A percentile compares a stretch with the other conserved stretches of the same genome.
These are phyloP conservation scores for Hanseniaspora uvarum DNA, from an alignment of 1,139 yeast species.

Conservation along the genomic window DNA sequence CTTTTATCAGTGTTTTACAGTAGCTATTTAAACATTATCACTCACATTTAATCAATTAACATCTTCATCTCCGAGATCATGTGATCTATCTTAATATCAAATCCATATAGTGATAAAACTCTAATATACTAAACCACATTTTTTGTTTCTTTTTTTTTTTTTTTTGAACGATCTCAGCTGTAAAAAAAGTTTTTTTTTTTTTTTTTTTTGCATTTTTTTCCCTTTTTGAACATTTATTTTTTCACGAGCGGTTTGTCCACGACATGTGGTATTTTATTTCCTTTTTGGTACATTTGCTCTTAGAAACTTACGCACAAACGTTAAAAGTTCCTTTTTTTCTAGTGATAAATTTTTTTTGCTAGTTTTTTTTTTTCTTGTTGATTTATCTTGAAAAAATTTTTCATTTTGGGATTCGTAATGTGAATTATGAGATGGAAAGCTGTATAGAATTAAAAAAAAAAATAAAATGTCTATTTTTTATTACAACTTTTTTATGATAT, in stretches of 20 bases:
- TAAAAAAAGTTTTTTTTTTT: background rate
- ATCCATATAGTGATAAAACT: no score
- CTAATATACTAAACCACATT: no score
- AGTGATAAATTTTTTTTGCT: background rate
- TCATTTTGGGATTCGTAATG: background rate
- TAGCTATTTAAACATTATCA: no score
- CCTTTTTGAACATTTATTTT: background rate
- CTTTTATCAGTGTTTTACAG: no score
- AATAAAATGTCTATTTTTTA: background rate
- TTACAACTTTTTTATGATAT: background rate
- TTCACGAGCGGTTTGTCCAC: no score
- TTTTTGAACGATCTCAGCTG: background rate
- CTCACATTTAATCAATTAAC: no score
- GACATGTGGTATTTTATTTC: background rate
- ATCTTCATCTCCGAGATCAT: no score
- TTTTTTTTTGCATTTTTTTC: background rate
- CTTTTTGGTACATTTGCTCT: background rate
- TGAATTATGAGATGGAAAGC: background rate
- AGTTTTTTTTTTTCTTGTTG: background rate
- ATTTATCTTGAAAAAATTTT: background rate
- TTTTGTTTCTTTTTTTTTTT: background rate
- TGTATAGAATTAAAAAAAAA: background rate
- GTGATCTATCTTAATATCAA: no score
- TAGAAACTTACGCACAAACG: slow-evolving; percentile 3
- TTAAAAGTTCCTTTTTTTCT: background rate